Conservation (phyloP, 768 basidiomycete genomes). For the Paxillus rubicundulus region DNA sequence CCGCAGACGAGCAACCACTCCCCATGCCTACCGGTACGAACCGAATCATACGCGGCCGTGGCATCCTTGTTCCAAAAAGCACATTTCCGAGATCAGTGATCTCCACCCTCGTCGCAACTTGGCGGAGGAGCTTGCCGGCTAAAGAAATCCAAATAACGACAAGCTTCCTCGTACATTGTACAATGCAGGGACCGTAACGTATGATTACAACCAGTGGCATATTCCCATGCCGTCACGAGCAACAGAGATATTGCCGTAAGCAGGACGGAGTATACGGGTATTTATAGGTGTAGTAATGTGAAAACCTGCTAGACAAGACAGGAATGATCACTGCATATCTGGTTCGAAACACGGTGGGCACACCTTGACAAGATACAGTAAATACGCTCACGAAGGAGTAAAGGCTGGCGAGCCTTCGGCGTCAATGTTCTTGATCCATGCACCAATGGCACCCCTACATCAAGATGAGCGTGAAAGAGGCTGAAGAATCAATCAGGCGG, state of each 20-base stretch:
- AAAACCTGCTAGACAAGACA: constrained; percentile 17
- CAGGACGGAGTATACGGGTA: constrained; percentile 19
- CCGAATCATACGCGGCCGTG: too few species aligned
- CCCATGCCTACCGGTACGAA: too few species aligned
- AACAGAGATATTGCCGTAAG: constrained; percentile 2
- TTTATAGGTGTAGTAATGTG: constrained; percentile 21
- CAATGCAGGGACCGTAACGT: background rate
- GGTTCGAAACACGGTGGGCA: constrained; percentile 6
- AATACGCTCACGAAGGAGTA: constrained; percentile 11
- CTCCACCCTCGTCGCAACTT: too few species aligned
- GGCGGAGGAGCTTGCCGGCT: too few species aligned
- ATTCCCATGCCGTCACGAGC: too few species aligned
- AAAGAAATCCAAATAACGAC: too few species aligned
- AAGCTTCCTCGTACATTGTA: constrained; percentile 2
- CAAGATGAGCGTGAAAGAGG: background rate
- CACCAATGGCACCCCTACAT: constrained; percentile 85
- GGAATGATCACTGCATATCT: background rate
- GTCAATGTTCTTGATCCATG: constrained; percentile 97
- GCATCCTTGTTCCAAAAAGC: too few species aligned
- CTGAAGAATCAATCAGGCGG: constrained; percentile 20
- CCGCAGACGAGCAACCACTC: too few species aligned
- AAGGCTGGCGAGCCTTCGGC: constrained; percentile 27
- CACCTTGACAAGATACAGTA: background rate
- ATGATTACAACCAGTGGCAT: too few species aligned
- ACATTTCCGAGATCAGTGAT: too few species aligned